Evolutionary conservation across 2,329 filamentous ascomycete species (phyloP).

Genomic region (Zopfia rhizophila): DNA sequence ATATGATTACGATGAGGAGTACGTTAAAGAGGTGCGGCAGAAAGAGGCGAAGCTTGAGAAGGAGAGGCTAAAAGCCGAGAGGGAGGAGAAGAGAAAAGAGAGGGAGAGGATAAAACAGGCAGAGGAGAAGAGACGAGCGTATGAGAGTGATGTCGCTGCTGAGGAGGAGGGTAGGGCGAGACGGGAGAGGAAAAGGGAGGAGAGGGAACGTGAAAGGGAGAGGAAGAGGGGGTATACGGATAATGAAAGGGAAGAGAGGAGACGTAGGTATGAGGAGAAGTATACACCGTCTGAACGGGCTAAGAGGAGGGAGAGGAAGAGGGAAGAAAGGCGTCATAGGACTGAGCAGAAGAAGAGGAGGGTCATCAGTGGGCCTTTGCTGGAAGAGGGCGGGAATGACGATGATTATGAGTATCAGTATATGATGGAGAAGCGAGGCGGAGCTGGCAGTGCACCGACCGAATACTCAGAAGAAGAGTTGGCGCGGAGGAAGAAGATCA

Average conservation of each 20-base stretch:
- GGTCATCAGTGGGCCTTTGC: constrained; percentile 58
- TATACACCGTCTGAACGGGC: constrained; percentile 53
- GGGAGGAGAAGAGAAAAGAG: constrained; percentile 38
- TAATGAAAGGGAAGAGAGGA: constrained; percentile 41
- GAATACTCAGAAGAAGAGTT: constrained; percentile 53
- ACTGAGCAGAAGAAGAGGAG: constrained; percentile 50
- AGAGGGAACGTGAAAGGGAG: constrained; percentile 30
- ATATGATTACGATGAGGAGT: constrained; percentile 54
- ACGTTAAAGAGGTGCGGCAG: constrained; percentile 48
- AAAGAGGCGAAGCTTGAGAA: constrained; percentile 49
- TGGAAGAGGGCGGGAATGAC: constrained; percentile 57
- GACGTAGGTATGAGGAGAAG: constrained; percentile 37
- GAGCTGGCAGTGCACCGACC: constrained; percentile 46
- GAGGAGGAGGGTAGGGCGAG: constrained; percentile 23
- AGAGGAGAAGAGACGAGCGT: constrained; percentile 54
- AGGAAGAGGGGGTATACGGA: constrained; percentile 42
- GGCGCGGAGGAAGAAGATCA: constrained; percentile 52
- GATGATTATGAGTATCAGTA: constrained; percentile 53
- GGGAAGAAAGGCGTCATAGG: constrained; percentile 51
- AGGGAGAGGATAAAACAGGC: constrained; percentile 24
- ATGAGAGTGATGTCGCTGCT: constrained; percentile 40
- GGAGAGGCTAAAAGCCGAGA: constrained; percentile 46
- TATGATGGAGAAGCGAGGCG: constrained; percentile 55
- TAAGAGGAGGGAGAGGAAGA: constrained; percentile 49
- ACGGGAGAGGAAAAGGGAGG: constrained; percentile 25